Evolutionary conservation across 2,329 filamentous ascomycete species (phyloP).

Genomic region (Aspergillus tubingensis): DNA sequence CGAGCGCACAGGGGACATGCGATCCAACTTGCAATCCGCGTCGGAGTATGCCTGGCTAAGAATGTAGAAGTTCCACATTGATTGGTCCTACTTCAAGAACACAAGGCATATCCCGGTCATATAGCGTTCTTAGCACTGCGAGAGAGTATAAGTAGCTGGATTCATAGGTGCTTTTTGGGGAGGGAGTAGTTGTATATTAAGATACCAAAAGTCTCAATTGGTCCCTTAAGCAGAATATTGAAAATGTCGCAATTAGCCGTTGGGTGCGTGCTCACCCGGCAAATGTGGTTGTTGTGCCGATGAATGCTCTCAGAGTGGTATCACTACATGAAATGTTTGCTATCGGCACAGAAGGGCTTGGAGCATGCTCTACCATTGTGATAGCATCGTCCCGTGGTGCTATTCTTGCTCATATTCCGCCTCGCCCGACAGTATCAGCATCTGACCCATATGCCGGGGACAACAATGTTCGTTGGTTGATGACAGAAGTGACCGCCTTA

Average conservation of each 20-base stretch:
- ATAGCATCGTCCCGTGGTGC: background rate
- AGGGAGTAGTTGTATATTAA: background rate
- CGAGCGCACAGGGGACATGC: background rate
- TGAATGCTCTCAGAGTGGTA: background rate
- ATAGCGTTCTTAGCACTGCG: background rate
- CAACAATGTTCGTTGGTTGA: background rate
- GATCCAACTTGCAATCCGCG: background rate
- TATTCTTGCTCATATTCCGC: background rate
- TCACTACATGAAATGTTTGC: background rate
- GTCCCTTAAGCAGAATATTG: background rate
- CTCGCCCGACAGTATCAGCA: background rate
- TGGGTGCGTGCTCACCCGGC: background rate
- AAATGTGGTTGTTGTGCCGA: background rate
- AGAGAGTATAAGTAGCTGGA: background rate
- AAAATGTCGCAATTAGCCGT: background rate
- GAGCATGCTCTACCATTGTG: background rate
- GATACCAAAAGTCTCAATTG: background rate
- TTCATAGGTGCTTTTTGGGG: too few species aligned
- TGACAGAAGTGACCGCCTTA: background rate
- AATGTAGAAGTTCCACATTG: background rate
- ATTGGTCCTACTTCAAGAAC: background rate
- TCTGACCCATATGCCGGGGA: background rate
- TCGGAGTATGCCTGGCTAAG: background rate
- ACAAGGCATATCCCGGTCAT: background rate
- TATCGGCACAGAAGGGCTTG: background rate